phyloP scores from a whole-genome alignment of 768 basidiomycete genomes.

The Lactarius quietus region DNA sequence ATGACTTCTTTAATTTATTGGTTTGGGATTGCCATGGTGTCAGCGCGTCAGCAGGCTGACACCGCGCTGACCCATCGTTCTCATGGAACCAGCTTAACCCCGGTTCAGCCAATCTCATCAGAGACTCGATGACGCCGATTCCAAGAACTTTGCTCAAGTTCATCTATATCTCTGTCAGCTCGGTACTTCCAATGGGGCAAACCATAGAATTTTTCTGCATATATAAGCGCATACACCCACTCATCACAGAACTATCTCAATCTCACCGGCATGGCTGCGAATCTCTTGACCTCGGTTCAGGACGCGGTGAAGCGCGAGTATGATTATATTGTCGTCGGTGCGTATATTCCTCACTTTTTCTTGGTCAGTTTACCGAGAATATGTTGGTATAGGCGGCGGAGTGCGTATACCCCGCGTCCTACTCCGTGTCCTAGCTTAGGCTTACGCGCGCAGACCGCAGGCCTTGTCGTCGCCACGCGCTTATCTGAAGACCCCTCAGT shows the following conservation, averaged over 20 bases:
- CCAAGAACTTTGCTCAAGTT: background rate
- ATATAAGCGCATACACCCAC: background rate
- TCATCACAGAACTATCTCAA: background rate
- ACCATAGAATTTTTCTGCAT: background rate
- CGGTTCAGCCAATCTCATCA: background rate
- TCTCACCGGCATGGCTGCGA: constrained; percentile 9
- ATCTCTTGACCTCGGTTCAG: background rate
- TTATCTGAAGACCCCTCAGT: constrained; percentile 28
- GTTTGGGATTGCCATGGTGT: too few species aligned
- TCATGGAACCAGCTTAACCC: background rate
- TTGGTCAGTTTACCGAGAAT: background rate
- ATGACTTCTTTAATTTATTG: background rate
- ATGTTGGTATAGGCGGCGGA: constrained; percentile 1
- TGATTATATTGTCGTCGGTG: constrained; percentile 16
- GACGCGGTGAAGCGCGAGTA: constrained; percentile 12
- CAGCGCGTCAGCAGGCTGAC: constrained; percentile 4
- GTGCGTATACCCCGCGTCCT: background rate
- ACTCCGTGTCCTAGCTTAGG: background rate
- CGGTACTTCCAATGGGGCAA: background rate
- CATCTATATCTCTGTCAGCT: background rate
- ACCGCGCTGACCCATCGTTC: background rate
- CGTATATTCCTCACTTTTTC: background rate
- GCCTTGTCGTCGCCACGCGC: constrained; percentile 28
- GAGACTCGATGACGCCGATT: background rate
- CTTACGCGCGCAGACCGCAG: constrained; percentile 20